These are phyloP conservation scores for Termitomyces sp. DNA, from an alignment of 1,284 basidiomycete species.

Conservation along the genomic window DNA sequence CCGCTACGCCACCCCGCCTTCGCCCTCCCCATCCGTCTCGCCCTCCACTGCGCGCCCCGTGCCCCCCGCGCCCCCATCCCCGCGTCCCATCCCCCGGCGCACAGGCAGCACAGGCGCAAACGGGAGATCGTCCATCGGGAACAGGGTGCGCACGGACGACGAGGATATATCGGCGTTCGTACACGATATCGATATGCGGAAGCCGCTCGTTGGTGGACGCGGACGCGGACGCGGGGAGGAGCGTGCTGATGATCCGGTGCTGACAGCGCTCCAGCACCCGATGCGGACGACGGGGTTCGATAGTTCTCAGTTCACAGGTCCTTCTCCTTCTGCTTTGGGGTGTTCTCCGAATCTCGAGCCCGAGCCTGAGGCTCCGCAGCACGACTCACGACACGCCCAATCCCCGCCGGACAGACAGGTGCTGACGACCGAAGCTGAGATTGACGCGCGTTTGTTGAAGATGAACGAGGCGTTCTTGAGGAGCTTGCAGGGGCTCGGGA, in stretches of 20 bases:
- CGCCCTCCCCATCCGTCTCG: neutral
- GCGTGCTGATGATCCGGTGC: too few relatives aligned
- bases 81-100: neutral
- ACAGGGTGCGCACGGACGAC: constrained; percentile 50
- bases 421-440: constrained; percentile 55
- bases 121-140: constrained; percentile 27
- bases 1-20: constrained; percentile 37
- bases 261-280: constrained; percentile 4
- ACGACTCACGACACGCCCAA: neutral
- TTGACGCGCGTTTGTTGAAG: too few relatives aligned
- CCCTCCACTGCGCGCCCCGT: too few relatives aligned
- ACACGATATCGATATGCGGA: constrained; percentile 64
- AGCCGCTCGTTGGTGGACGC: constrained; percentile 57
- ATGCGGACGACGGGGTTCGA: neutral
- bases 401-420: constrained; percentile 31
- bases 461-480: too few relatives aligned
- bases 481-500: too few relatives aligned
- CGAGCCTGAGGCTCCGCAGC: too few relatives aligned
- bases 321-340: too few relatives aligned
- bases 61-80: too few relatives aligned
- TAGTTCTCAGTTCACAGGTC: too few relatives aligned
- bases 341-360: too few relatives aligned
- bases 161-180: constrained; percentile 74
- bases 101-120: too few relatives aligned
- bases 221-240: too few relatives aligned